These are phyloP conservation scores for Elaphomyces granulatus DNA, from an alignment of 495 filamentous ascomycete genomes.

Conservation along the genomic window DNA sequence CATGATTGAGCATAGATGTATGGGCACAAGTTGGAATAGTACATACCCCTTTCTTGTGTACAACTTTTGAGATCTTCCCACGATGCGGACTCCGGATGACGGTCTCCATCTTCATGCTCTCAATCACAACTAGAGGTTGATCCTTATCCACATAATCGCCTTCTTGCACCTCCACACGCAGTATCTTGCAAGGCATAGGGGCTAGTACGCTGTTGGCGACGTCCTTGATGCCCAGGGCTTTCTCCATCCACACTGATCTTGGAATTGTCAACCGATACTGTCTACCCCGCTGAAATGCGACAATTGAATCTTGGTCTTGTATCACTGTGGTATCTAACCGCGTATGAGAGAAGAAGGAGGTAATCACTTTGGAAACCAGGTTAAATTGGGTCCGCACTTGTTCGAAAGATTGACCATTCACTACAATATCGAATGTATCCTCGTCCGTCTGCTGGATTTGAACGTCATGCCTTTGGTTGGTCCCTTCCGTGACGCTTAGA, in stretches of 20 bases:
- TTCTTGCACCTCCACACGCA: conserved; percentile 68
- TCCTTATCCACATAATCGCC: conserved; percentile 76
- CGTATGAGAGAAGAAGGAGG: conserved; percentile 56
- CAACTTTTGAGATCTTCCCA: conserved; percentile 65
- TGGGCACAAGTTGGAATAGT: conserved; percentile 1
- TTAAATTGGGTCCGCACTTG: conserved; percentile 32
- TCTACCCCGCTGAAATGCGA: conserved; percentile 68
- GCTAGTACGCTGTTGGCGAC: conserved; percentile 68
- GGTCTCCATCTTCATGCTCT: conserved; percentile 99
- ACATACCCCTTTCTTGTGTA: conserved; percentile 79
- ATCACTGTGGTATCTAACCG: conserved; percentile 71
- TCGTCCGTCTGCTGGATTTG: conserved; percentile 48
- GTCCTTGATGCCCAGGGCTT: conserved; percentile 73
- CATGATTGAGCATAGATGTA: neutral
- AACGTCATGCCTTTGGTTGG: conserved; percentile 40
- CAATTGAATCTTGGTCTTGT: conserved; percentile 51
- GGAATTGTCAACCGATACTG: conserved; percentile 57
- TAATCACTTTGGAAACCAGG: conserved; percentile 23
- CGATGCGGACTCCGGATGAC: conserved; percentile 82
- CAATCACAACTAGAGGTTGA: conserved; percentile 82
- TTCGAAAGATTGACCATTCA: conserved; percentile 38
- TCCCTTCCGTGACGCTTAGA: conserved; percentile 2
- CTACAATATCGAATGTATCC: conserved; percentile 46
- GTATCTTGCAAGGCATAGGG: conserved; percentile 90
- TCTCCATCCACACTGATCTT: conserved; percentile 67